These are phyloP conservation scores for Ascochyta rabiei DNA, from an alignment of 2,329 filamentous ascomycete genomes.

Conservation along the genomic window DNA sequence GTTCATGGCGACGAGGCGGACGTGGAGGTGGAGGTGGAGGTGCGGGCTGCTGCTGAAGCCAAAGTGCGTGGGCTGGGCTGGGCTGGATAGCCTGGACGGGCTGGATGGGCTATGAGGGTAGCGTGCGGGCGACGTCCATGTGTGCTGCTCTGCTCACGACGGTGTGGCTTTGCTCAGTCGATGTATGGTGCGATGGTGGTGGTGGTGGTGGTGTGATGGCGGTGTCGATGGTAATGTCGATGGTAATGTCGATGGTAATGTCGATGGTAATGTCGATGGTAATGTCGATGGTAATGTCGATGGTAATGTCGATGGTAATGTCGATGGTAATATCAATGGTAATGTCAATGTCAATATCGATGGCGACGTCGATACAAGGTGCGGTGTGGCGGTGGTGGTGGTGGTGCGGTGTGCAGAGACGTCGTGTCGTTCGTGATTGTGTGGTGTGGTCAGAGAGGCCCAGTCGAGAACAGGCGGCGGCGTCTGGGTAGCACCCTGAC, in stretches of 20 bases:
- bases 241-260: too few relatives aligned
- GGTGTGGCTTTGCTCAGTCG: neutral
- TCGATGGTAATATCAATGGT: too few relatives aligned
- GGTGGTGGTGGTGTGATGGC: neutral
- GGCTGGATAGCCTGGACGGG: neutral
- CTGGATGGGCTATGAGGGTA: conserved; percentile 14
- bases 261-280: too few relatives aligned
- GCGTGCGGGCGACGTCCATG: conserved; percentile 21
- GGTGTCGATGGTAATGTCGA: neutral
- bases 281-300: too few relatives aligned
- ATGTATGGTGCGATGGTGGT: neutral
- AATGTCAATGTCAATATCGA: too few relatives aligned
- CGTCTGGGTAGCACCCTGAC: conserved; percentile 1
- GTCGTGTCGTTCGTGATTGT: too few relatives aligned
- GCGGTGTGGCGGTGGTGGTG: too few relatives aligned
- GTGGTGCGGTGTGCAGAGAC: neutral
- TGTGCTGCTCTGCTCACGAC: conserved; percentile 12
- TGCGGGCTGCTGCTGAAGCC: neutral
- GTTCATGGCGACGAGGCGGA: conserved; percentile 25
- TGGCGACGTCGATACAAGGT: too few relatives aligned
- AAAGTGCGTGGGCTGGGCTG: too few relatives aligned
- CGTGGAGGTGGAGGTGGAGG: neutral
- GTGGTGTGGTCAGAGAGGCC: neutral
- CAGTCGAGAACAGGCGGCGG: neutral
- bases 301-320: too few relatives aligned